Percentiles rank a stretch among this genome's conserved stretches.
Conservation (phyloP, 441 rosid genomes). For the Kokia cookei region DNA sequence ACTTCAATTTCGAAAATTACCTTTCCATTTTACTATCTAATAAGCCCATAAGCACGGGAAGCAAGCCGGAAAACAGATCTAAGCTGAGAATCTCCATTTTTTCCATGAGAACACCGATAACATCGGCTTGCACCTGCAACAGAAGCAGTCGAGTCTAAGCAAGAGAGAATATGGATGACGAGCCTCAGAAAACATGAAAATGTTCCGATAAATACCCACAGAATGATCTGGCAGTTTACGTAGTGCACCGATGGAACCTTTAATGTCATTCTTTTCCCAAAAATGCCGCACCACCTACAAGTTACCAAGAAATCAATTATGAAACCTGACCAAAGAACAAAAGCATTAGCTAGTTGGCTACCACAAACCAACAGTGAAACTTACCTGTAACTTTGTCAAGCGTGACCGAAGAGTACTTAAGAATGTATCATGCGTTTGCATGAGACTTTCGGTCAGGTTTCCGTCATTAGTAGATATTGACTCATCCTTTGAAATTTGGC, state of each 20-base stretch:
- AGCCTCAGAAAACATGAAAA: conserved; percentile 7
- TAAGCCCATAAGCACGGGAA: conserved; percentile 86
- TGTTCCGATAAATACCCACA: conserved; percentile 50
- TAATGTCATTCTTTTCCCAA: conserved; percentile 74
- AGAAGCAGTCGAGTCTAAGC: conserved; percentile 8
- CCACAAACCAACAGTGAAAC: conserved; percentile 4
- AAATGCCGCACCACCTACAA: conserved; percentile 75
- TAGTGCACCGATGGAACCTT: conserved; percentile 75
- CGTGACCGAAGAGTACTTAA: conserved; percentile 70
- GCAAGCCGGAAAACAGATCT: conserved; percentile 73
- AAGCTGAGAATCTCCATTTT: conserved; percentile 76
- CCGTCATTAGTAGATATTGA: conserved; percentile 21
- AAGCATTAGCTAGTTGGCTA: too few species aligned
- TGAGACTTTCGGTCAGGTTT: conserved; percentile 56
- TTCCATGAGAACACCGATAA: conserved; percentile 71
- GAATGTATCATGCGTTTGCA: conserved; percentile 69
- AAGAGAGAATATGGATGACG: conserved; percentile 4
- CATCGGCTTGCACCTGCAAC: conserved; percentile 87
- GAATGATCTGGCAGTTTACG: conserved; percentile 85
- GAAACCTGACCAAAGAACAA: neutral
- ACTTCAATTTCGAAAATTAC: conserved; percentile 27
- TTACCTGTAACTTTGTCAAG: conserved; percentile 85
- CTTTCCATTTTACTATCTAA: conserved; percentile 89
- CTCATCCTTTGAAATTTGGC: conserved; percentile 49
- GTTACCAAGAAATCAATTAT: conserved; percentile 14